phyloP scores from a whole-genome alignment of 2,329 filamentous ascomycete genomes.

The Phyllosticta capitalensis region DNA sequence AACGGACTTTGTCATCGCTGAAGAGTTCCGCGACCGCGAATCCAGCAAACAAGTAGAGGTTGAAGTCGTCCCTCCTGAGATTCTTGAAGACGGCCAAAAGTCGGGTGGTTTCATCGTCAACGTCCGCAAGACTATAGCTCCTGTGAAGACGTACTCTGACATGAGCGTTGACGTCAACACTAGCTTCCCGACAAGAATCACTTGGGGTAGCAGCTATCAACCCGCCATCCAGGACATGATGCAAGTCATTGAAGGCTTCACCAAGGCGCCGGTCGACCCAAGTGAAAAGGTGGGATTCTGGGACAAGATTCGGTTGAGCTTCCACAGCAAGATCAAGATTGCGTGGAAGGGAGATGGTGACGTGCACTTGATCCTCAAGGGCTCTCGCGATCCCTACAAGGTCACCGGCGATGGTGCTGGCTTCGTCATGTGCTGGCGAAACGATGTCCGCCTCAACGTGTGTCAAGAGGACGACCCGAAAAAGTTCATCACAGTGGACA shows the following conservation, averaged over 20 bases:
- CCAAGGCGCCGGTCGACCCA: conserved; percentile 86
- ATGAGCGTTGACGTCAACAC: conserved; percentile 91
- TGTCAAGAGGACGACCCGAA: conserved; percentile 79
- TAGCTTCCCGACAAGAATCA: conserved; percentile 80
- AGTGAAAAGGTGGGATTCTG: conserved; percentile 95
- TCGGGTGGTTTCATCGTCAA: conserved; percentile 69
- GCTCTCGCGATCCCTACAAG: conserved; percentile 81
- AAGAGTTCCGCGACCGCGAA: conserved; percentile 75
- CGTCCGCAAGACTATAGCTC: conserved; percentile 81
- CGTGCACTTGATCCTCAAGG: conserved; percentile 87
- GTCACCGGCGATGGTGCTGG: conserved; percentile 89
- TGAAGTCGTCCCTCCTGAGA: conserved; percentile 68
- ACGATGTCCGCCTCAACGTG: conserved; percentile 80
- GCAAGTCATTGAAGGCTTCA: conserved; percentile 97
- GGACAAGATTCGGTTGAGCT: conserved; percentile 93
- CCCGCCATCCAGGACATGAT: conserved; percentile 99
- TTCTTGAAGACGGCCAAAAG: conserved; percentile 44
- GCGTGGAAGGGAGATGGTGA: conserved; percentile 94
- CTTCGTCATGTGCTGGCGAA: conserved; percentile 98
- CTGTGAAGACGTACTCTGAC: conserved; percentile 94
- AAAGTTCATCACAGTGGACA: conserved; percentile 91
- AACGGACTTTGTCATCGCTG: conserved; percentile 89
- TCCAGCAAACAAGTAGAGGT: conserved; percentile 74
- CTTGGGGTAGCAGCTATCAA: conserved; percentile 96
- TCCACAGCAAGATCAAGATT: conserved; percentile 82